Evolutionary conservation across 192 early-diverging fungal genomes (phyloP).

Genomic region (Glomus cerebriforme): DNA sequence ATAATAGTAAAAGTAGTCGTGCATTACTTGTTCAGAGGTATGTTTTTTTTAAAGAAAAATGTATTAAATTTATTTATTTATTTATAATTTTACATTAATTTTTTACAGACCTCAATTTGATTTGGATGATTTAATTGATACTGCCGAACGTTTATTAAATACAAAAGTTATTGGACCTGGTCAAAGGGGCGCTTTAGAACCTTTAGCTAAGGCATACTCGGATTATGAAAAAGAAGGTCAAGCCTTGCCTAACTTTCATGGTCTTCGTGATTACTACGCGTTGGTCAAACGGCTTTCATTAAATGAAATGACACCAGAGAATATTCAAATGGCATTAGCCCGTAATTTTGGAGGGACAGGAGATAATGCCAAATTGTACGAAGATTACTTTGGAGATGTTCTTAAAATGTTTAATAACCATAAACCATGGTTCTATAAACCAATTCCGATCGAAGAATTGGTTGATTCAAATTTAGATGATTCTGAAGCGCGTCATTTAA

Average conservation of each 20-base stretch:
- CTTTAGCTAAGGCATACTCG: neutral
- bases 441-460: slow-evolving; percentile 4
- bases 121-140: slow-evolving; percentile 1
- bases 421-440: neutral
- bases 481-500: slow-evolving; percentile 5
- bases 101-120: neutral
- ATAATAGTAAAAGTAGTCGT: slow-evolving; percentile 31
- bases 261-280: slow-evolving; percentile 1
- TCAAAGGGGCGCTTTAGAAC: neutral
- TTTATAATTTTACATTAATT: neutral
- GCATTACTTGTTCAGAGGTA: slow-evolving; percentile 22
- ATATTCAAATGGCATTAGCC: slow-evolving; percentile 15
- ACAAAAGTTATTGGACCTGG: neutral
- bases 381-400: slow-evolving; percentile 1
- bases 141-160: neutral
- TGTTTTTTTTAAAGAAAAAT: neutral
- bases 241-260: slow-evolving; percentile 26
- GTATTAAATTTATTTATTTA: no score
- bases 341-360: slow-evolving; percentile 32
- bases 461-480: slow-evolving; percentile 25
- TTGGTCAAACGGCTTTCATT: neutral
- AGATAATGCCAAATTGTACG: neutral
- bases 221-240: slow-evolving; percentile 7
- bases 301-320: neutral
- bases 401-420: neutral